Evolutionary conservation across 2,329 filamentous ascomycete genomes (phyloP), one percentile per base, ranked within the genome.

Genomic region (Phialophora expanda): DNA sequence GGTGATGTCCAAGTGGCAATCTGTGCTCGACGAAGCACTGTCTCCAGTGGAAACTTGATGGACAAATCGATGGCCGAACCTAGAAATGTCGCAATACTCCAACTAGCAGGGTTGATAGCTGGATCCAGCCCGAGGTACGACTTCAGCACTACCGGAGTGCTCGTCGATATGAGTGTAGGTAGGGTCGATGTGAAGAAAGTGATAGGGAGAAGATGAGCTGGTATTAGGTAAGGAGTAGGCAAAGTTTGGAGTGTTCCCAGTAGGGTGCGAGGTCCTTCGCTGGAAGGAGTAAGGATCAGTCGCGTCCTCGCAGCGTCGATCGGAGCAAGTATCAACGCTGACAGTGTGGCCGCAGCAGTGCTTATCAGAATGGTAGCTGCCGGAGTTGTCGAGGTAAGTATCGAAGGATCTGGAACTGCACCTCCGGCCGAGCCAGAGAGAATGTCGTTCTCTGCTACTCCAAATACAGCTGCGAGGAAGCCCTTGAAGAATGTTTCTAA

Each of bases 401-500:
- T 88, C 74, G 96, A 93, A 22, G 77, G 74, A 44, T 75, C 71
- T 17, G 72, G 59, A 14, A 73, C 63, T 17, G 70, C 63, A 22
- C 73, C 74, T 3, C 75, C 69, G 62, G 92, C 81, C 9, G 79
- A 54, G 20, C 34, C 17, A 28, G 51, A 79, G 4, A 77, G 80
- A 20, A 86, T 77, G 30, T 85, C 82, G 8, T 90, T 91, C 34
- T 98, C 94, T 0, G 94, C 93, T 14, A 98, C 86, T 69, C 96
- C 96, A 72, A 98, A 85, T 5, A 98, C 84, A 1, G 95, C 94
- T 53, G 92, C 92, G n/a, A 98, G 84, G 60, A 97, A 85, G 73
- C 92, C 95, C 73, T 93, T 87, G 9, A 93, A 91, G 89, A 96
- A 99, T 72, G 92, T 93, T 76, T 98, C 95, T 32, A 97, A 81